phyloP scores from a whole-genome alignment of 306 rosid species.

The Canavalia gladiata region DNA sequence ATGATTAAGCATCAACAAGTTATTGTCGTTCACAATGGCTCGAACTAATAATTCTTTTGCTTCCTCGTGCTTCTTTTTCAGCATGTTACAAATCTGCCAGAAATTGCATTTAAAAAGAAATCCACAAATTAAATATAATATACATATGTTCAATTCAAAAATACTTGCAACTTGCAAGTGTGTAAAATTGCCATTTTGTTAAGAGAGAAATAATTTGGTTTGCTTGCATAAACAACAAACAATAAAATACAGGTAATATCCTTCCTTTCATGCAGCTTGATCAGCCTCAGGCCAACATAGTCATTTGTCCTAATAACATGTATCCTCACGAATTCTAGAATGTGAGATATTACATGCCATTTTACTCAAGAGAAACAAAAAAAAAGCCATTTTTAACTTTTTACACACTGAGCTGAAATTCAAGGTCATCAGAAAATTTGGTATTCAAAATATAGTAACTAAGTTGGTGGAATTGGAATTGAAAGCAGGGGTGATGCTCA shows the following conservation, averaged over 20 bases:
- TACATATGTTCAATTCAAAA: conserved; percentile 16
- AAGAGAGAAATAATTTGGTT: not conserved
- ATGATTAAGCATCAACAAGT: conserved; percentile 92
- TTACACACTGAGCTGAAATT: conserved; percentile 6
- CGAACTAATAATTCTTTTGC: conserved; percentile 83
- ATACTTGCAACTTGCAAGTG: conserved; percentile 37
- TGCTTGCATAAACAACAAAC: not conserved
- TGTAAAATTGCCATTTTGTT: conserved; percentile 5
- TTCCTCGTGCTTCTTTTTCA: conserved; percentile 87
- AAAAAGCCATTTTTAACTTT: conserved; percentile 5
- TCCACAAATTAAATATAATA: conserved; percentile 10
- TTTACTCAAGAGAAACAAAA: conserved; percentile 23
- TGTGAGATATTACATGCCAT: not conserved
- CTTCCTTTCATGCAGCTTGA: conserved; percentile 28
- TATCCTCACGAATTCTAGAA: conserved; percentile 7
- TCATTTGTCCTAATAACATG: conserved; percentile 22
- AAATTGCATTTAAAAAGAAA: conserved; percentile 35
- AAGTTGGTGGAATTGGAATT: conserved; percentile 25
- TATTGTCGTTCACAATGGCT: conserved; percentile 79
- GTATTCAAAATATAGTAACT: not conserved
- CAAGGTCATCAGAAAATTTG: not conserved
- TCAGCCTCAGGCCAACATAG: conserved; percentile 33
- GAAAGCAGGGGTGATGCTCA: conserved; percentile 2
- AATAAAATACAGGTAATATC: not conserved
- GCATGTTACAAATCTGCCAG: conserved; percentile 83